Conservation (phyloP, 116 monocot genomes). For the Iris pallida region DNA sequence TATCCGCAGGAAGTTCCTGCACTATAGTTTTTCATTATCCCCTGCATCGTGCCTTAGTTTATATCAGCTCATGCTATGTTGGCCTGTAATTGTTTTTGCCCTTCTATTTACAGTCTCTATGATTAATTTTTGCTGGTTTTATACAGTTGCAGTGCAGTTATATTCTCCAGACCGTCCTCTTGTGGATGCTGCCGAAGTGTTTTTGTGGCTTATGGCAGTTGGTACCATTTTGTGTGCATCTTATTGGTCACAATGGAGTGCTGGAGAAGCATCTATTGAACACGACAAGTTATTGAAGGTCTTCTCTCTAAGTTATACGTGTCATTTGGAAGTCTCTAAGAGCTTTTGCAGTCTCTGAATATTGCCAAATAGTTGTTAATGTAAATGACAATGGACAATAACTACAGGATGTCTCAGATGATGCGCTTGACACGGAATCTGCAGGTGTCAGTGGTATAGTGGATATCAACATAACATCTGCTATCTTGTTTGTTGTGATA, state of each 20-base stretch:
- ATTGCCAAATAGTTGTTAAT: neutral
- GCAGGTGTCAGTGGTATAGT: conserved; percentile 63
- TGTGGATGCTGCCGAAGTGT: conserved; percentile 92
- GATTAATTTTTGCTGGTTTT: neutral
- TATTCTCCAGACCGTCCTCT: conserved; percentile 92
- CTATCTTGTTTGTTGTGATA: conserved; percentile 82
- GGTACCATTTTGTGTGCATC: conserved; percentile 96
- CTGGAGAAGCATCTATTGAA: conserved; percentile 81
- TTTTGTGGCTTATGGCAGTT: conserved; percentile 99
- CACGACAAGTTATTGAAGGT: conserved; percentile 93
- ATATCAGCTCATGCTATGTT: neutral
- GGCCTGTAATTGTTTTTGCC: too few relatives aligned
- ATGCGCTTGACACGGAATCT: conserved; percentile 39
- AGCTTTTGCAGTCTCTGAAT: conserved; percentile 1
- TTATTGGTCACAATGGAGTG: conserved; percentile 96
- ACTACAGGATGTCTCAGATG: conserved; percentile 78
- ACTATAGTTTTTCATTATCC: neutral
- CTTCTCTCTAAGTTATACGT: neutral
- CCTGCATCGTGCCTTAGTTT: neutral
- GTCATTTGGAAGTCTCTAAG: neutral
- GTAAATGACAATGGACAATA: conserved; percentile 8
- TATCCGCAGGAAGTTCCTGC: neutral
- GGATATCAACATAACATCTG: conserved; percentile 87
- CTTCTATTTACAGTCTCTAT: too few relatives aligned
- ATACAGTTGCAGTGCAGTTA: conserved; percentile 81